Evolutionary conservation across 2,329 filamentous ascomycete genomes (phyloP).

Genomic region (Clarireedia homoeocarpa): DNA sequence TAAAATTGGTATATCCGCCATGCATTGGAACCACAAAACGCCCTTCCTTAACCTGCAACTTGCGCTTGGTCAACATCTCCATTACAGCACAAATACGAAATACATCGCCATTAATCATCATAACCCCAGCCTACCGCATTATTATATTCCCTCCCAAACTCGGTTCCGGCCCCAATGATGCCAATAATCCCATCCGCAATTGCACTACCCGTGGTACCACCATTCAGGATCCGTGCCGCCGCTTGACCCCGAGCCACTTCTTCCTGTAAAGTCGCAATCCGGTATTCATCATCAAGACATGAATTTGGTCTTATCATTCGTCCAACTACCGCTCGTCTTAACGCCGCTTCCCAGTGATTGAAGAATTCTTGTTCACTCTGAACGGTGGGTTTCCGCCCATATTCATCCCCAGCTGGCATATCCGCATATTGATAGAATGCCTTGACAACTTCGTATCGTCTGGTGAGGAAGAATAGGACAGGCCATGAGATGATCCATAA

Average conservation of each 20-base stretch:
- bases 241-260: conserved; percentile 17
- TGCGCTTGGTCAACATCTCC: too few species aligned
- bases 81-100: too few species aligned
- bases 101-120: conserved; percentile 13
- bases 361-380: conserved; percentile 49
- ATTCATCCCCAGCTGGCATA: not conserved
- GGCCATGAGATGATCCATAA: conserved; percentile 67
- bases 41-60: too few species aligned
- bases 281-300: conserved; percentile 48
- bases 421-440: conserved; percentile 39
- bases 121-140: conserved; percentile 21
- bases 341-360: conserved; percentile 52
- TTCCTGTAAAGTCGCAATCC: conserved; percentile 35
- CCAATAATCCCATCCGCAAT: conserved; percentile 35
- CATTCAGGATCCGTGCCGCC: conserved; percentile 10
- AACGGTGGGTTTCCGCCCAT: conserved; percentile 15
- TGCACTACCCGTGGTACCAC: conserved; percentile 31
- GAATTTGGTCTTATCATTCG: conserved; percentile 39
- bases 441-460: conserved; percentile 55
- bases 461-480: conserved; percentile 58
- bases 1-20: too few species aligned
- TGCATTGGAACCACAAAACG: too few species aligned
- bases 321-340: conserved; percentile 51
- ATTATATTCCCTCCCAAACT: conserved; percentile 18
- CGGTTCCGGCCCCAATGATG: conserved; percentile 38